Evolutionary conservation across 2,329 filamentous ascomycete genomes (phyloP), one percentile per base, ranked within the genome.

Genomic region (Davidsoniella virescens): DNA sequence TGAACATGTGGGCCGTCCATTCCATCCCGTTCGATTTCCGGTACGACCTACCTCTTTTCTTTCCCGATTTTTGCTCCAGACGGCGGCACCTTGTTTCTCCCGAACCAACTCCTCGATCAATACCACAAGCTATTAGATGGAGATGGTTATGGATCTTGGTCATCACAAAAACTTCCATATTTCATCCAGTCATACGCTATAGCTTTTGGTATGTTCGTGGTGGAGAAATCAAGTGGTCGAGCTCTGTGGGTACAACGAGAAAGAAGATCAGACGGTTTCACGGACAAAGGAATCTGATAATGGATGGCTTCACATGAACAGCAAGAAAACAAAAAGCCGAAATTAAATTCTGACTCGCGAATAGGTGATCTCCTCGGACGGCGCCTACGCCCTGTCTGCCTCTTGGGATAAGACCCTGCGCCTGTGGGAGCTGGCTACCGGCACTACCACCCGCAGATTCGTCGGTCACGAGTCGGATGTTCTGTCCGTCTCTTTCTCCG

Each of bases 391-490:
- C 67, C 85, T 98, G 64, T 96, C 92, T 63, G 84, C 90, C 61
- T 96, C 92, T 58, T 98, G 92, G 92, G 92, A 98, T 77, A 96
- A 95, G 87, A 95, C 90, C 60, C 87, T 98, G 67, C 90, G 92
- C 65, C 84, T 98, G 59, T 98, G 92, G 92, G 92, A 96, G 82
- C 87, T 98, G 59, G 84, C 88, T 64, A 93, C 85, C 63, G 92
- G 92, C 70, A 87, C 81, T 67, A 98, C 92, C 71, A 98, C 92
- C 69, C 85, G 92, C 68, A 87, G 87, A 66, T 96, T 98, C 69
- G 88, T 95, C 70, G 92, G 92, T 71, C 92, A 96, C 84, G 94
- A 80, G 78, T 94, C 94, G 79, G 92, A 96, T 67, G 90, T 98
- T 64, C 87, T 96, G 68, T 96, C 90, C 70, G 92, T 98, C 70